Percentiles rank a stretch among this genome's conserved stretches.
Conservation (phyloP, 805 yeast genomes). For the Myxozyma lipomycoides region DNA sequence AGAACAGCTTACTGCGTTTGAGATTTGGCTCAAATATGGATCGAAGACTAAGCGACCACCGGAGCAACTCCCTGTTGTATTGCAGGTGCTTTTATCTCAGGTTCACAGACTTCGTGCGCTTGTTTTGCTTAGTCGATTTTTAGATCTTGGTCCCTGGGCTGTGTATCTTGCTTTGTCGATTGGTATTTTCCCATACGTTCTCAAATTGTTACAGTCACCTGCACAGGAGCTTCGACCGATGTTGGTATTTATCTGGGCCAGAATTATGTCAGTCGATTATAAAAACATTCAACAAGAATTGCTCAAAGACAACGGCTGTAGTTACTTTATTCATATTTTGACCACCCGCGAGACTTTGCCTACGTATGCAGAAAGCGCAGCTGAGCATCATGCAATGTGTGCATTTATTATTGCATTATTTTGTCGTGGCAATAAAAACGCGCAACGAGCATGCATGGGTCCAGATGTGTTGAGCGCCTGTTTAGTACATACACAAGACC, state of each 20-base stretch:
- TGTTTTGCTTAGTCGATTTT: slow-evolving; percentile 72
- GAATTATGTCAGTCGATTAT: slow-evolving; percentile 94
- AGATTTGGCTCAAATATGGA: slow-evolving; percentile 90
- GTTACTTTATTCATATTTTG: slow-evolving; percentile 78
- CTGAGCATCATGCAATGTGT: slow-evolving; percentile 92
- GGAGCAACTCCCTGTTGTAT: slow-evolving; percentile 88
- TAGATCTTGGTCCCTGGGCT: slow-evolving; percentile 97
- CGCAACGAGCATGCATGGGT: slow-evolving; percentile 75
- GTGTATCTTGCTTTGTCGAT: slow-evolving; percentile 87
- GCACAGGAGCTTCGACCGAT: slow-evolving; percentile 95
- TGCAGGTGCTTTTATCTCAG: slow-evolving; percentile 89
- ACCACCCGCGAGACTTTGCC: slow-evolving; percentile 40
- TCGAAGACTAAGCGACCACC: slow-evolving; percentile 83
- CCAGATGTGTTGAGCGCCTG: slow-evolving; percentile 68
- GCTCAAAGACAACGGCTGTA: slow-evolving; percentile 84
- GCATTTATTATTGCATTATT: slow-evolving; percentile 84
- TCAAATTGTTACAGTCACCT: slow-evolving; percentile 85
- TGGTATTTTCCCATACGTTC: slow-evolving; percentile 92
- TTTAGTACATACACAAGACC: slow-evolving; percentile 57
- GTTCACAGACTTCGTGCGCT: slow-evolving; percentile 89
- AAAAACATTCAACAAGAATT: slow-evolving; percentile 86
- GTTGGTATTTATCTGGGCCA: slow-evolving; percentile 92
- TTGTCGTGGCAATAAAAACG: slow-evolving; percentile 71
- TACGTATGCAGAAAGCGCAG: slow-evolving; percentile 43
- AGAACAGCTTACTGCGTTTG: slow-evolving; percentile 93